phyloP scores from a whole-genome alignment of 352 stramenopile genomes.

The Phytophthora capsici region DNA sequence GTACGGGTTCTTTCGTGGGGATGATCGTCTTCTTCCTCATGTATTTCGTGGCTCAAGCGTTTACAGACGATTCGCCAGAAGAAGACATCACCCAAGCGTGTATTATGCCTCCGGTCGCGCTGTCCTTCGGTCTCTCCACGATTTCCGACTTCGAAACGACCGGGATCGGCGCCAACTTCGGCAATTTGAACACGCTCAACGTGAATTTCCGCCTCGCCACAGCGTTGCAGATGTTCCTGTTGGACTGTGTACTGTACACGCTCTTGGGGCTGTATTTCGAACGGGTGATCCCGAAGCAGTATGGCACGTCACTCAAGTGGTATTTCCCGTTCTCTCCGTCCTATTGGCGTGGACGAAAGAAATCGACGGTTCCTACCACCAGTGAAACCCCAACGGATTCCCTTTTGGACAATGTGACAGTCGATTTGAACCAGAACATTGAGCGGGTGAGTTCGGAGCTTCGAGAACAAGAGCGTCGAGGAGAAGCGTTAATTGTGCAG shows the following conservation, averaged over 20 bases:
- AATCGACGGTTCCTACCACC: background rate
- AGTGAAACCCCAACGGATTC: conserved; percentile 8
- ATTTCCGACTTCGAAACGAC: conserved; percentile 53
- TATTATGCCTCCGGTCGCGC: conserved; percentile 60
- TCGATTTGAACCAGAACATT: conserved; percentile 36
- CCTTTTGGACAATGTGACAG: conserved; percentile 20
- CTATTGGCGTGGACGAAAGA: conserved; percentile 29
- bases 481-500: conserved; percentile 41
- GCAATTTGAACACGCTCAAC: conserved; percentile 40
- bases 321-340: conserved; percentile 87
- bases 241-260: conserved; percentile 91
- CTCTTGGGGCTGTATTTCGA: conserved; percentile 93
- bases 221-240: conserved; percentile 69
- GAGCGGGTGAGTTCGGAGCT: conserved; percentile 39
- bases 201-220: conserved; percentile 69
- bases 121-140: conserved; percentile 63
- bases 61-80: conserved; percentile 26
- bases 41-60: conserved; percentile 68
- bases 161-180: conserved; percentile 47
- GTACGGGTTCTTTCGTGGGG: conserved; percentile 63
- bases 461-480: conserved; percentile 31
- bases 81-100: conserved; percentile 48
- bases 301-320: conserved; percentile 87
- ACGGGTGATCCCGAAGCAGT: conserved; percentile 88
- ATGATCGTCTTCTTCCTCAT: conserved; percentile 90